Evolutionary conservation across 148 eudicot genomes (phyloP), one percentile per base, ranked within the genome.

Genomic region (Spergularia bocconei): DNA sequence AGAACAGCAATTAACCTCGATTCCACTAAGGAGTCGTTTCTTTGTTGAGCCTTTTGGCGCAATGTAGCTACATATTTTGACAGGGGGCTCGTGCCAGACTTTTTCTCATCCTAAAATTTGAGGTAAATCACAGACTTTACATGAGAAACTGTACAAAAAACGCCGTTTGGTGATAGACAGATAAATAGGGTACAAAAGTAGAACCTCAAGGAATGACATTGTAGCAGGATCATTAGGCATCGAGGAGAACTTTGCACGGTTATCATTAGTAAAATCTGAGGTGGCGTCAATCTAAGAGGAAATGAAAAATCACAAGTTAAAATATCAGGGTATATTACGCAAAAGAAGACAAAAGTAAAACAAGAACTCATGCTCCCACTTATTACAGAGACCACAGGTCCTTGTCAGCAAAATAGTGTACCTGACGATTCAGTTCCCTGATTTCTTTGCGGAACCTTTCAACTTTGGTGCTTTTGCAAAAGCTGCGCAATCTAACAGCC

Each of bases 181-280:
- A 75, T 21, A 25, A 12, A 25, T 29, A 63, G 7, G 39, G 0
- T 48, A 51, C 11, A 47, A 70, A 48, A 13, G 57, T 87, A 29
- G 60, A 48, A 95, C 99, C 97, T 92, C 90, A 55, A 95, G 90
- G 78, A 90, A 88, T 75, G 87, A 84, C 67, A 84, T 78, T 23
- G 82, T 87, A 47, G 90, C 92, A 78, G 88, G 91, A 86, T 95
- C 99, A 87, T 88, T 95, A 12, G 97, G 97, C 82, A 92, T 79
- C 77, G 84, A 71, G 48, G 97, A 81, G 76, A 88, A 61, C 61
- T 85, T 77, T 61, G 84, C 82, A 12, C 99, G 93, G 74, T 82
- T 90, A 78, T 84, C 77, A 75, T 92, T 95, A 54, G 87, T 84
- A 72, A 89, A 92, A 66, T 87, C 88, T 47, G 91, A 87, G 77